phyloP scores from a whole-genome alignment of 1,284 basidiomycete species.

The Heterobasidion occidentale region DNA sequence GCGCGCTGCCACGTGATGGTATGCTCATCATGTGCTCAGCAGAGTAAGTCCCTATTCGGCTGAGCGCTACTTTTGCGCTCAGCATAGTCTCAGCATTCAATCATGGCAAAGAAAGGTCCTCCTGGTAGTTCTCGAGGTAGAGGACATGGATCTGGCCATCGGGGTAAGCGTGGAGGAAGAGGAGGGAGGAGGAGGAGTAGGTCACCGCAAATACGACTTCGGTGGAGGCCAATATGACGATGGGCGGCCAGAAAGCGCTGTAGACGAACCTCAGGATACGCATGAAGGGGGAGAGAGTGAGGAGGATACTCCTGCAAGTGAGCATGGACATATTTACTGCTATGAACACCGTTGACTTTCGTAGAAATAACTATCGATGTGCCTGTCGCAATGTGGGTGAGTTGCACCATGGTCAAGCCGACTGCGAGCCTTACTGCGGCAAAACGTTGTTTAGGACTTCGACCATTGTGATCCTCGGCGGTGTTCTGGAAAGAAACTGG shows the following conservation, averaged over 20 bases:
- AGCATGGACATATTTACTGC: neutral
- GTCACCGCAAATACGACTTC: neutral
- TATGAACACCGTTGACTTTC: too few relatives aligned
- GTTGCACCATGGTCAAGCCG: neutral
- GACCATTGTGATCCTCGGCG: conserved; percentile 94
- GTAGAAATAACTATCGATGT: neutral
- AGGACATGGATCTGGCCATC: neutral
- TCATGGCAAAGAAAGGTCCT: neutral
- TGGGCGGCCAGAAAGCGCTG: neutral
- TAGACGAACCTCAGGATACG: neutral
- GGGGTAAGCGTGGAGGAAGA: neutral
- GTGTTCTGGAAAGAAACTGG: conserved; percentile 93
- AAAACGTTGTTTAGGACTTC: conserved; percentile 62
- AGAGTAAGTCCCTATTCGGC: too few relatives aligned
- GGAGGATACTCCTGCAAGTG: neutral
- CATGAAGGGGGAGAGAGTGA: neutral
- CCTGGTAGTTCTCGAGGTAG: neutral
- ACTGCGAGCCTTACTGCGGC: neutral
- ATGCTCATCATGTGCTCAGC: neutral
- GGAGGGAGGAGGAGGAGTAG: neutral
- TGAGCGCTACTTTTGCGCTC: neutral
- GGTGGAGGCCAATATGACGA: neutral
- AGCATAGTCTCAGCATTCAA: too few relatives aligned
- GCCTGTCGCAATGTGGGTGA: neutral
- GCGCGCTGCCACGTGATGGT: neutral